These are phyloP conservation scores for Saturnispora gosingensis DNA, from an alignment of 805 yeast genomes.

Conservation along the genomic window DNA sequence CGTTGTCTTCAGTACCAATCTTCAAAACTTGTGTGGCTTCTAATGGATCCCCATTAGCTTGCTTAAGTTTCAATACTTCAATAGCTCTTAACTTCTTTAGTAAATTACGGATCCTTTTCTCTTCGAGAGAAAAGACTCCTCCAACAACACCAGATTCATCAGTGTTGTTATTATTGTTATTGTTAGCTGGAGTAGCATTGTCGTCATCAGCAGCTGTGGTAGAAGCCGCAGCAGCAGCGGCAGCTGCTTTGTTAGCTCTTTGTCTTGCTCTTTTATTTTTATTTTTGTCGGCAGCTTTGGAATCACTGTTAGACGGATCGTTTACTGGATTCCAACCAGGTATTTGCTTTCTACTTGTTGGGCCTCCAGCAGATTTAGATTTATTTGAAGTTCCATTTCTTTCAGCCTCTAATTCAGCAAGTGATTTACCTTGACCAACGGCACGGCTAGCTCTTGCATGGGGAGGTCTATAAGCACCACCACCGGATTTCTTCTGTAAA, in stretches of 20 bases:
- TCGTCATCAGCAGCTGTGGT: slow-evolving; percentile 30
- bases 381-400: slow-evolving; percentile 10
- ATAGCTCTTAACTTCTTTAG: slow-evolving; percentile 94
- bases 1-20: slow-evolving; percentile 76
- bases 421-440: slow-evolving; percentile 35
- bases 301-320: slow-evolving; percentile 22
- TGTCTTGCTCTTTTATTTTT: slow-evolving; percentile 50
- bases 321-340: slow-evolving; percentile 21
- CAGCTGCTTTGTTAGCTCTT: slow-evolving; percentile 48
- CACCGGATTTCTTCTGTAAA: slow-evolving; percentile 13
- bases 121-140: slow-evolving; percentile 68
- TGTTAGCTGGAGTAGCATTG: slow-evolving; percentile 6
- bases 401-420: slow-evolving; percentile 48
- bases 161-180: background rate
- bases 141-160: slow-evolving; percentile 40
- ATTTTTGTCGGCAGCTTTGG: slow-evolving; percentile 63
- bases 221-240: slow-evolving; percentile 31
- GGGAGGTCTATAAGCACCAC: slow-evolving; percentile 85
- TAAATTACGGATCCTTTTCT: slow-evolving; percentile 83
- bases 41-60: slow-evolving; percentile 70
- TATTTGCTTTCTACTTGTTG: slow-evolving; percentile 3
- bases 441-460: slow-evolving; percentile 60
- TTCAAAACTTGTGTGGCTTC: slow-evolving; percentile 91
- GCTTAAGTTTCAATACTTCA: slow-evolving; percentile 78
- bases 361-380: slow-evolving; percentile 4